Evolutionary conservation across 2,329 filamentous ascomycete species (phyloP), one percentile per base, ranked within the genome.

Genomic region (Microcera coccophila): DNA sequence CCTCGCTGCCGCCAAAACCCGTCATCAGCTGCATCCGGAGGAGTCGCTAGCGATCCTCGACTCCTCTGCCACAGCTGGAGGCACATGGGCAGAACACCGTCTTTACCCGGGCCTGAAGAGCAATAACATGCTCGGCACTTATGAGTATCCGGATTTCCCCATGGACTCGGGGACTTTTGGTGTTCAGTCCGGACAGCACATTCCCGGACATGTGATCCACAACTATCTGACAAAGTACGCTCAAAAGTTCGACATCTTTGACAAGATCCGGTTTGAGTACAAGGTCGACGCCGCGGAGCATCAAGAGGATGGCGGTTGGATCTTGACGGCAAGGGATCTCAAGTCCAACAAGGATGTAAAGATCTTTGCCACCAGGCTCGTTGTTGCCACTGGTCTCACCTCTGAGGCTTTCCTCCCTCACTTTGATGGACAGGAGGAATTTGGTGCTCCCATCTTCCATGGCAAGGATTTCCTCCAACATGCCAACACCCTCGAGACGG

Each of bases 111-210:
- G 79, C 1, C 72, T 91, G 37, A 85, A 81, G 55, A 82, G 78
- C 40, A 90, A 91, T 63, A 90, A 90, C 56, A 75, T 87, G 60
- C 62, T 83, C 10, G 85, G 85, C 3, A 84, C 79, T 0, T 87
- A 83, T 52, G 84, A 90, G 61, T 89, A 78, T 55, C 79, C 80
- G 0, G 86, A 88, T 54, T 87, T 86, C 46, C 83, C 84, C 15
- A 84, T 90, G 80, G 70, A 74, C 44, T 62, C 67, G 7, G 72
- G 73, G 16, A 71, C 65, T 0, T 82, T 76, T 52, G 69, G 68
- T 1, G 62, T 79, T 19, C 58, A 69, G 34, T 59, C 64, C 0
- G 68, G 68, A 3, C 54, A 75, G 49, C 69, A 76, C 48, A 74
- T 79, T 8, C 67, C 75, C 1, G 76, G 73, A 1, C 47, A 57